phyloP scores from a whole-genome alignment of 1,139 yeast genomes.

The Blastobotrys petasosporus region DNA sequence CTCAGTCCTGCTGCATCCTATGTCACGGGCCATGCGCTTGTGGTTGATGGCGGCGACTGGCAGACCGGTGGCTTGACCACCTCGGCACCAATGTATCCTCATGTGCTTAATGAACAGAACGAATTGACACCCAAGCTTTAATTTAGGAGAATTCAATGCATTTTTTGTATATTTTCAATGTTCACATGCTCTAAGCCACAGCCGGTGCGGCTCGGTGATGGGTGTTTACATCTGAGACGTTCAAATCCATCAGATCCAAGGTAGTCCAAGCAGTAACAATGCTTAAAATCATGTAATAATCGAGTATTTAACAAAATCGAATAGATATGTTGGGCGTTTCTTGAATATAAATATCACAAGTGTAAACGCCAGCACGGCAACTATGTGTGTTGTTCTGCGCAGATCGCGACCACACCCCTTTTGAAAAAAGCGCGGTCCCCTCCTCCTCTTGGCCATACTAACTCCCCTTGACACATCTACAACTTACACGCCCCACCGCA shows the following conservation, averaged over 20 bases:
- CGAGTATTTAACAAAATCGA: no score
- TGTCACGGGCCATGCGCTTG: conserved; percentile 68
- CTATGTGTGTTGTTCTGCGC: neutral
- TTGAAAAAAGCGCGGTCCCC: neutral
- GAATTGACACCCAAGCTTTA: conserved; percentile 5
- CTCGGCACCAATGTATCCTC: conserved; percentile 10
- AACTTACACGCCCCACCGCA: neutral
- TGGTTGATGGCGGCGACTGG: conserved; percentile 93
- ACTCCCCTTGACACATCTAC: neutral
- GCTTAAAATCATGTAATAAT: no score
- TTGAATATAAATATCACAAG: no score
- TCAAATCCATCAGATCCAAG: no score
- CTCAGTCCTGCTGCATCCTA: conserved; percentile 78
- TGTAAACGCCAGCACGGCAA: no score
- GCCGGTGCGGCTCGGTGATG: no score
- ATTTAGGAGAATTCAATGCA: neutral
- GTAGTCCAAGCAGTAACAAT: no score
- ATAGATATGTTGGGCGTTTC: no score
- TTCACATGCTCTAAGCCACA: no score
- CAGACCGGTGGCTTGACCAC: conserved; percentile 49
- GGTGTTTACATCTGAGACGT: no score
- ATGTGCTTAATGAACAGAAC: conserved; percentile 7
- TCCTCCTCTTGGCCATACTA: neutral
- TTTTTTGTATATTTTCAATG: no score
- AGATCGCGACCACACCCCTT: neutral